Evolutionary conservation across 768 basidiomycete species (phyloP).

Genomic region (Leccinum disarticulatum): DNA sequence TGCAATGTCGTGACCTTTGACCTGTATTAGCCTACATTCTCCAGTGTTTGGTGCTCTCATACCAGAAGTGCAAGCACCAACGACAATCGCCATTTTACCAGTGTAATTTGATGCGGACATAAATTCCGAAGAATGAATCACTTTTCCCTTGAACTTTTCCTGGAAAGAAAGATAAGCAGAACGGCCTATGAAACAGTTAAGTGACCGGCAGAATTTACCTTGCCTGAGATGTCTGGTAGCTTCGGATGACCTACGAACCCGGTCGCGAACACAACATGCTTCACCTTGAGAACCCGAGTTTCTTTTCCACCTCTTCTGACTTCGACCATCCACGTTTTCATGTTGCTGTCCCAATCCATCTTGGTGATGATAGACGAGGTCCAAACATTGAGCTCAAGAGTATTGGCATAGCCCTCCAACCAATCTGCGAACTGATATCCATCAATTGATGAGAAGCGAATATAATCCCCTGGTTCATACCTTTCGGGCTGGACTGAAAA

Average conservation of each 20-base stretch:
- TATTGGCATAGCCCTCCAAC: slow-evolving; percentile 60
- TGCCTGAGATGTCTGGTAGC: slow-evolving; percentile 45
- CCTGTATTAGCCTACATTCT: slow-evolving; percentile 11
- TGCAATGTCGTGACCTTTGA: slow-evolving; percentile 38
- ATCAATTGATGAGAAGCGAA: neutral
- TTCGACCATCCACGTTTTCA: slow-evolving; percentile 45
- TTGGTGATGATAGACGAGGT: slow-evolving; percentile 45
- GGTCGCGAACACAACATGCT: slow-evolving; percentile 59
- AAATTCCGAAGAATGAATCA: slow-evolving; percentile 53
- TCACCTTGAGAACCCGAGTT: slow-evolving; percentile 38
- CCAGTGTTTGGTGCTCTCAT: neutral
- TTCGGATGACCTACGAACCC: slow-evolving; percentile 48
- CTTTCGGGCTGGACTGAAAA: slow-evolving; percentile 51
- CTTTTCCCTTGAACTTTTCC: slow-evolving; percentile 53
- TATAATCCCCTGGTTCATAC: slow-evolving; percentile 17
- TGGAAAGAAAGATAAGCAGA: slow-evolving; percentile 13
- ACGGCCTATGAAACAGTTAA: neutral
- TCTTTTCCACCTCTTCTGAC: slow-evolving; percentile 35
- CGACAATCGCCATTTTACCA: slow-evolving; percentile 66
- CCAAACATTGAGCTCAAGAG: slow-evolving; percentile 65
- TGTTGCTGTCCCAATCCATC: slow-evolving; percentile 37
- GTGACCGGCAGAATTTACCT: slow-evolving; percentile 26
- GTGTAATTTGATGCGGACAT: slow-evolving; percentile 45
- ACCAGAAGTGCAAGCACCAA: slow-evolving; percentile 67
- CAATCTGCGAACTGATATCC: slow-evolving; percentile 57